phyloP scores from a whole-genome alignment of 2,329 filamentous ascomycete species.

The Remersonia thermophila region DNA sequence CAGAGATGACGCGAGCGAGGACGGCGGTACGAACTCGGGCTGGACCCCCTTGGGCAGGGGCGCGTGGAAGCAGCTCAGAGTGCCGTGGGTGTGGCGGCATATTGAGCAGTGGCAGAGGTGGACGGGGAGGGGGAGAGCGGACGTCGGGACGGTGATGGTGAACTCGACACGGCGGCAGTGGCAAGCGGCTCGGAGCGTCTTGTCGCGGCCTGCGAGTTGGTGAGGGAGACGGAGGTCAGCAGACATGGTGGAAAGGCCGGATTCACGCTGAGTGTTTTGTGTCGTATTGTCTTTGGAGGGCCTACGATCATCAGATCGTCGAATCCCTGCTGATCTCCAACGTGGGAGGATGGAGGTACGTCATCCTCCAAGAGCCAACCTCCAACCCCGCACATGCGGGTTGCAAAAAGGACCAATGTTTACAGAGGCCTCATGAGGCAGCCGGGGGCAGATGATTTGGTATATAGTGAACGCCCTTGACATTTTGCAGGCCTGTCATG shows the following conservation, averaged over 20 bases:
- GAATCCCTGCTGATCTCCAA: too few species aligned
- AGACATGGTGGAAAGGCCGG: constrained; percentile 12
- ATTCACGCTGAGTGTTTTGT: too few species aligned
- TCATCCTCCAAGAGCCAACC: too few species aligned
- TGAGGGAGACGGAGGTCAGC: constrained; percentile 11
- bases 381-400: too few species aligned
- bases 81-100: constrained; percentile 32
- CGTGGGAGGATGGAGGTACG: too few species aligned
- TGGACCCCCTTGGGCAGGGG: constrained; percentile 22
- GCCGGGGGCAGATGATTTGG: too few species aligned
- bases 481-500: too few species aligned
- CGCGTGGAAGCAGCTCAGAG: constrained; percentile 31
- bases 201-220: constrained; percentile 13
- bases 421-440: too few species aligned
- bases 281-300: too few species aligned
- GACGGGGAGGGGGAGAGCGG: constrained; percentile 27
- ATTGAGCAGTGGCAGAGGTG: constrained; percentile 35
- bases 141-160: constrained; percentile 27
- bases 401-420: too few species aligned
- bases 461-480: too few species aligned
- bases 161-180: constrained; percentile 33
- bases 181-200: constrained; percentile 32
- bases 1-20: constrained; percentile 23
- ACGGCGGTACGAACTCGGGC: constrained; percentile 30
- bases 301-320: too few species aligned